Evolutionary conservation across 768 basidiomycete genomes (phyloP).

Genomic region (Scleroderma citrinum): DNA sequence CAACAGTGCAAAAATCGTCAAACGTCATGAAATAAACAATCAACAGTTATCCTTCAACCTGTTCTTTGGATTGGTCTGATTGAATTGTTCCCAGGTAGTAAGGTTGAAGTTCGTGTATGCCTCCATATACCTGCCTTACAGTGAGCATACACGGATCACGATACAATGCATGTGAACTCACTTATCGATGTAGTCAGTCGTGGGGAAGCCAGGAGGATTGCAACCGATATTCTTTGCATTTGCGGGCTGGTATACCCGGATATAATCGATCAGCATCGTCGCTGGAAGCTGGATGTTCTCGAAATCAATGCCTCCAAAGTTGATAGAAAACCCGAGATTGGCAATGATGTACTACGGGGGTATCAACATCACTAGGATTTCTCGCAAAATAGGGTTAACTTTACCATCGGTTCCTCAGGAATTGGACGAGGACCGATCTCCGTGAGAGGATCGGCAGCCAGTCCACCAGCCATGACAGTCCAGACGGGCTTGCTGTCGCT

Average conservation of each 20-base stretch:
- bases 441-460: conserved; percentile 44
- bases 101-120: conserved; percentile 40
- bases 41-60: conserved; percentile 28
- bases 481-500: conserved; percentile 48
- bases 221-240: conserved; percentile 50
- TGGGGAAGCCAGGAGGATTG: conserved; percentile 71
- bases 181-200: conserved; percentile 67
- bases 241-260: conserved; percentile 67
- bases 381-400: neutral
- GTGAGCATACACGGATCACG: neutral
- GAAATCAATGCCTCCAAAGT: conserved; percentile 64
- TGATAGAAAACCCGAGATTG: conserved; percentile 63
- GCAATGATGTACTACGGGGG: conserved; percentile 56
- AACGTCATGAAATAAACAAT: conserved; percentile 4
- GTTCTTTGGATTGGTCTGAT: conserved; percentile 59
- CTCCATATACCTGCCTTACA: conserved; percentile 31
- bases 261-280: conserved; percentile 72
- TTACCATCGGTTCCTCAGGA: conserved; percentile 67
- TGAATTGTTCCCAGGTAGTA: conserved; percentile 42
- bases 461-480: conserved; percentile 45
- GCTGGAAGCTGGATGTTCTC: conserved; percentile 47
- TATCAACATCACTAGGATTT: neutral
- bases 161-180: conserved; percentile 28
- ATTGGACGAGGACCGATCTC: conserved; percentile 56
- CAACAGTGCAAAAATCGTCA: neutral